Percentiles rank a stretch among this genome's conserved stretches.
Evolutionary conservation across 2,329 filamentous ascomycete genomes (phyloP).

Genomic region (Alternaria burnsii): DNA sequence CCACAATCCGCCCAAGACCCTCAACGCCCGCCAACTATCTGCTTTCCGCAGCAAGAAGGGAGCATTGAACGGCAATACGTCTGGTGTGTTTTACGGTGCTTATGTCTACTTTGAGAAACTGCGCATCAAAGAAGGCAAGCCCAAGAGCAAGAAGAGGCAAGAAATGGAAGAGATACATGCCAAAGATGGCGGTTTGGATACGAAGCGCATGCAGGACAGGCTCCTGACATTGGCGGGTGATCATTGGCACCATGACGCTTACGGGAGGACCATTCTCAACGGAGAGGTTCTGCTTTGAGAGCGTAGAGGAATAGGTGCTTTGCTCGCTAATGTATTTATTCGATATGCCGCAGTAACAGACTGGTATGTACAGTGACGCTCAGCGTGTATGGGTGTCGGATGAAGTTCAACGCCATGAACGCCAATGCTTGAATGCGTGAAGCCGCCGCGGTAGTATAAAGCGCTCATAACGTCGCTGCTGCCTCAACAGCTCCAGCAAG

Average conservation of each 20-base stretch:
- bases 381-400: background rate
- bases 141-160: conserved; percentile 60
- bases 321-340: background rate
- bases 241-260: background rate
- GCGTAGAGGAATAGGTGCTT: background rate
- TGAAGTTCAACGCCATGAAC: conserved; percentile 16
- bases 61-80: conserved; percentile 58
- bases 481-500: conserved; percentile 57
- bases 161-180: conserved; percentile 60
- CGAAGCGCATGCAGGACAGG: conserved; percentile 1
- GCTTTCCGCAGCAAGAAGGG: conserved; percentile 63
- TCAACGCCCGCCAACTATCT: conserved; percentile 57
- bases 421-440: conserved; percentile 20
- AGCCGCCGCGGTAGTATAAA: background rate
- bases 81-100: conserved; percentile 60
- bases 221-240: background rate
- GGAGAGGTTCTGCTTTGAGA: background rate
- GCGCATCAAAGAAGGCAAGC: conserved; percentile 60
- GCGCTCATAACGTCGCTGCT: conserved; percentile 53
- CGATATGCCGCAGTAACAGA: background rate
- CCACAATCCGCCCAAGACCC: conserved; percentile 44
- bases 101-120: conserved; percentile 70
- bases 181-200: conserved; percentile 14
- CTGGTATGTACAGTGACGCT: conserved; percentile 5
- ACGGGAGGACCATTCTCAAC: background rate